Conservation (phyloP, 2,329 filamentous ascomycete species). For the Cyanodermella asteris region DNA sequence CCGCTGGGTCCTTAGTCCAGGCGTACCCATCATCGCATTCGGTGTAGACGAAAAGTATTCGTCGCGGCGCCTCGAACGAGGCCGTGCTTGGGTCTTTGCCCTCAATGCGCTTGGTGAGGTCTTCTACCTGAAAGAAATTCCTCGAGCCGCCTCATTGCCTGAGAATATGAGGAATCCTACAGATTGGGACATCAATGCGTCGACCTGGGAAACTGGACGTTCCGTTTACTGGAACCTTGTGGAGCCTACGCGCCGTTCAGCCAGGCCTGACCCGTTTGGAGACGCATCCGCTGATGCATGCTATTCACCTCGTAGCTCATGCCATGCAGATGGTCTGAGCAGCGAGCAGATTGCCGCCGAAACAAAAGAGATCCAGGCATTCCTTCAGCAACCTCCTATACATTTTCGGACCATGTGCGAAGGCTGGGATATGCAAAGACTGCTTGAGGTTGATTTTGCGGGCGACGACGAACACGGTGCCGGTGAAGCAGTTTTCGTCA, state of each 20-base stretch:
- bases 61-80: constrained; percentile 41
- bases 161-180: constrained; percentile 22
- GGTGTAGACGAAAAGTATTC: constrained; percentile 68
- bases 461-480: constrained; percentile 53
- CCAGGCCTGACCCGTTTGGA: constrained; percentile 50
- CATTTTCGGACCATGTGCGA: constrained; percentile 59
- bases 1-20: constrained; percentile 76
- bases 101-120: constrained; percentile 85
- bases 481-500: constrained; percentile 55
- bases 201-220: constrained; percentile 63
- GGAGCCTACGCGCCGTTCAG: constrained; percentile 52
- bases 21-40: constrained; percentile 73
- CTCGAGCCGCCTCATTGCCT: constrained; percentile 24
- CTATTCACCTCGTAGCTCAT: constrained; percentile 63
- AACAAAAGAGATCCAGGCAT: constrained; percentile 61
- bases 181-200: constrained; percentile 30
- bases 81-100: constrained; percentile 74
- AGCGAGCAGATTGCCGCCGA: constrained; percentile 52
- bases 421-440: constrained; percentile 82
- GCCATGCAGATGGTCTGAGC: constrained; percentile 47
- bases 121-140: constrained; percentile 59
- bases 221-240: constrained; percentile 62
- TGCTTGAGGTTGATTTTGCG: constrained; percentile 72
- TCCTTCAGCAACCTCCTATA: constrained; percentile 47
- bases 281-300: constrained; percentile 45